A percentile compares a stretch with the other conserved stretches of the same genome.
These are phyloP conservation scores for Solanum pinnatisectum DNA, from an alignment of 257 asterid genomes.

Conservation along the genomic window DNA sequence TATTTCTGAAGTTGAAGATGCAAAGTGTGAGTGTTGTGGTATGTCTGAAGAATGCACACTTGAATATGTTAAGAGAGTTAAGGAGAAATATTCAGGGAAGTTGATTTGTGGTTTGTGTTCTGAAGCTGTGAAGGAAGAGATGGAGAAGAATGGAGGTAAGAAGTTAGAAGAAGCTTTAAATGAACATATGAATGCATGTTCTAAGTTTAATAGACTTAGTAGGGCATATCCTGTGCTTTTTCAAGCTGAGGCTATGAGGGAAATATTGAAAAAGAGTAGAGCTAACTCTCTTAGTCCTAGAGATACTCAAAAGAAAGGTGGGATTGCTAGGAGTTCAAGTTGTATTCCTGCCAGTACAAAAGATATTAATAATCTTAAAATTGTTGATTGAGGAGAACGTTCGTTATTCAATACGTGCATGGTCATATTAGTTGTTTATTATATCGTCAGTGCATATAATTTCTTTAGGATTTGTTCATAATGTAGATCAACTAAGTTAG, in stretches of 20 bases:
- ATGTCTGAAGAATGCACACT: constrained; percentile 83
- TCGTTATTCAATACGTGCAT: too few species aligned
- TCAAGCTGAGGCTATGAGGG: constrained; percentile 87
- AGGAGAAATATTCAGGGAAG: constrained; percentile 43
- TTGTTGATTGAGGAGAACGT: background rate
- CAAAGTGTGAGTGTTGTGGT: constrained; percentile 97
- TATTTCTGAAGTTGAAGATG: constrained; percentile 66
- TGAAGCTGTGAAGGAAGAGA: constrained; percentile 82
- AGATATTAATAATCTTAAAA: background rate
- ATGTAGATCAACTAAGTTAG: background rate
- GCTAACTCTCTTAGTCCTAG: constrained; percentile 61
- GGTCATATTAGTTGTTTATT: background rate
- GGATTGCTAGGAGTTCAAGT: constrained; percentile 68
- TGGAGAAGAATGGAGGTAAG: constrained; percentile 70
- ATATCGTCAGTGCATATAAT: background rate
- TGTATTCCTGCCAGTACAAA: constrained; percentile 54
- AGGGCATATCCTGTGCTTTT: constrained; percentile 74
- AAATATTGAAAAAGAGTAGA: constrained; percentile 52
- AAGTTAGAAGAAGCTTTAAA: constrained; percentile 41
- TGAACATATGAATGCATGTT: constrained; percentile 71
- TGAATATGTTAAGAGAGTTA: constrained; percentile 42
- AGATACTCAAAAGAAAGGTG: constrained; percentile 28
- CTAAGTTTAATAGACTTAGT: constrained; percentile 55
- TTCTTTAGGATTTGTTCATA: background rate
- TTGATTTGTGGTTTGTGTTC: constrained; percentile 85